These are phyloP conservation scores for Eimeria mitis DNA, from an alignment of 169 alveolate species.

Conservation along the genomic window DNA sequence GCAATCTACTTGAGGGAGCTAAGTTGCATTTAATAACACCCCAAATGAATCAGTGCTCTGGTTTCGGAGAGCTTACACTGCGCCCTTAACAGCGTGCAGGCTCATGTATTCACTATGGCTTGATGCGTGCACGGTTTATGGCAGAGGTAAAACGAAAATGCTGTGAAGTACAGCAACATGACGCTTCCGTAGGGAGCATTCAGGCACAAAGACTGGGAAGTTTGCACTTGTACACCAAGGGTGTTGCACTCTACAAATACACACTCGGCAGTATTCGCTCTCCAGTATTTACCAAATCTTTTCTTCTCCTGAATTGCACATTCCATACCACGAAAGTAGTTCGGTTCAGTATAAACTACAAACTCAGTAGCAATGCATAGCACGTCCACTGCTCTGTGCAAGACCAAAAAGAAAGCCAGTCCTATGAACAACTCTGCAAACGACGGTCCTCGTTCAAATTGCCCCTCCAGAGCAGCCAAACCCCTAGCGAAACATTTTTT, in stretches of 20 bases:
- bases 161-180: not conserved
- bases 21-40: too few species aligned
- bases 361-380: not conserved
- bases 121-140: not conserved
- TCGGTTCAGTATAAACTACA: not conserved
- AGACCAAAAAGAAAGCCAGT: not conserved
- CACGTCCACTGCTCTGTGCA: not conserved
- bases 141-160: not conserved
- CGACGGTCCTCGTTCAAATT: not conserved
- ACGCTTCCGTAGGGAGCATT: not conserved
- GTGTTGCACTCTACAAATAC: not conserved
- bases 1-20: too few species aligned
- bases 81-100: not conserved
- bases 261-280: not conserved
- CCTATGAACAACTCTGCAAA: not conserved
- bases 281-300: not conserved
- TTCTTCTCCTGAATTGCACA: not conserved
- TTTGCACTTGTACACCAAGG: too few species aligned
- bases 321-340: not conserved
- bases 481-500: not conserved
- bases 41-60: too few species aligned
- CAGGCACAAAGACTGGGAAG: too few species aligned
- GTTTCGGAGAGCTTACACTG: not conserved
- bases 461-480: not conserved
- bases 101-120: not conserved